Base-by-base conservation (phyloP, 179 eudicot species). In the Spinacia oleracea region DNA sequence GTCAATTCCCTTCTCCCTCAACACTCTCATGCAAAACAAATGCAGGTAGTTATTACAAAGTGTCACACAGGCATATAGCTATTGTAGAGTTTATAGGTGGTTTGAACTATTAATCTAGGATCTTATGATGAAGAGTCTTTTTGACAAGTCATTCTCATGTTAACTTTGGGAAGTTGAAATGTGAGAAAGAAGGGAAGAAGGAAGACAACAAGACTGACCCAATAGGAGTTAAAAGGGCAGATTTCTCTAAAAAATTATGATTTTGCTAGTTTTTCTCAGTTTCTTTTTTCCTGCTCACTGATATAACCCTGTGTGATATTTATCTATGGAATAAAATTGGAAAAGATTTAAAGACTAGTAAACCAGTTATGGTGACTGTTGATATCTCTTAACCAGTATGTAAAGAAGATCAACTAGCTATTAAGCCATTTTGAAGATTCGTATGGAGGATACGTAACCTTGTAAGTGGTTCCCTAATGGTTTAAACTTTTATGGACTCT, bases 401-500 rank as follows among this genome's bases (percentile, higher is more conserved):
- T 68, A 68, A 23, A 59, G 64, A 23, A 59, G 7, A 75, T 75
- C 34, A 65, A 50, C 25, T 29, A 21, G 64, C 31, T 66, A 16
- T 25, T 35, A 15, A 77, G 65, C 7, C 56, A 45, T 42, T 20
- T 55, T 68, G 58, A 69, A 55, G 20, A 53, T 69, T 42, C 29
- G 69, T 42, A 9, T 25, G 55, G 66, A 35, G 66, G 50, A 56
- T 53, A 35, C 21, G 43, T 23, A 12, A 27, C 5, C 50, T 38
- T 38, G n/a, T 66, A 40, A 51, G 43, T 15, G 8, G 16, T 27
- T 67, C 46, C 55, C 21, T 50, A 42, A 15, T 23, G 32, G 11
- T 67, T 35, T 70, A 18, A 10, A 69, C 40, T 68, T 78, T 9
- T 34, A 21, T 78, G 69, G 35, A 23, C 80, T 35, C 9, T 15